Evolutionary conservation across 176 grass and related monocot species (phyloP).

Genomic region (Eleusine coracana): DNA sequence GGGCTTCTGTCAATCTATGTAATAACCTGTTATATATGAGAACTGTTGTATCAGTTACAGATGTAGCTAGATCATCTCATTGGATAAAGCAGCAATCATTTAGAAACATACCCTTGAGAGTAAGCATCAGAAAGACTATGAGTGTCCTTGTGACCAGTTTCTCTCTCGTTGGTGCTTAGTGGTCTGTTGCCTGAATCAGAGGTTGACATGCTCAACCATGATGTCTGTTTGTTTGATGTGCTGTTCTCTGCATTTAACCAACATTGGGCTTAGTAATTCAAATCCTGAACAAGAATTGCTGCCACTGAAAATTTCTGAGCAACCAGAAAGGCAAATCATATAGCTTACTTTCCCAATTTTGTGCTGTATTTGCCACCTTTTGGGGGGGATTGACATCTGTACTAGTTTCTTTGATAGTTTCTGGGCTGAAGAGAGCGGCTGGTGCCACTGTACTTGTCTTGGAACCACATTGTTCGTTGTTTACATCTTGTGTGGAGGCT

Average conservation of each 20-base stretch:
- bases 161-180: slow-evolving; percentile 39
- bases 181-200: slow-evolving; percentile 28
- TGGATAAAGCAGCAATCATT: neutral
- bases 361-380: slow-evolving; percentile 19
- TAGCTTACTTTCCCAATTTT: slow-evolving; percentile 31
- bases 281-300: neutral
- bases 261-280: slow-evolving; percentile 7
- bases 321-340: neutral
- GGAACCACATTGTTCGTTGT: slow-evolving; percentile 43
- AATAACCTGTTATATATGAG: slow-evolving; percentile 47
- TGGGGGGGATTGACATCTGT: slow-evolving; percentile 15
- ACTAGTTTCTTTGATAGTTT: slow-evolving; percentile 34
- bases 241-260: slow-evolving; percentile 42
- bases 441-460: slow-evolving; percentile 35
- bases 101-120: slow-evolving; percentile 59
- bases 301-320: neutral
- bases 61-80: neutral
- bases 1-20: slow-evolving; percentile 49
- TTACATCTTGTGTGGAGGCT: slow-evolving; percentile 51
- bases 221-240: slow-evolving; percentile 33
- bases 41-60: slow-evolving; percentile 4
- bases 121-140: slow-evolving; percentile 60
- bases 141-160: slow-evolving; percentile 22
- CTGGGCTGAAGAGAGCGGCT: slow-evolving; percentile 32
- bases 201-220: slow-evolving; percentile 57